Percentiles rank a stretch among this genome's conserved stretches.
Conservation (phyloP, 192 early-diverging fungal species). For the Coemansia sp. region DNA sequence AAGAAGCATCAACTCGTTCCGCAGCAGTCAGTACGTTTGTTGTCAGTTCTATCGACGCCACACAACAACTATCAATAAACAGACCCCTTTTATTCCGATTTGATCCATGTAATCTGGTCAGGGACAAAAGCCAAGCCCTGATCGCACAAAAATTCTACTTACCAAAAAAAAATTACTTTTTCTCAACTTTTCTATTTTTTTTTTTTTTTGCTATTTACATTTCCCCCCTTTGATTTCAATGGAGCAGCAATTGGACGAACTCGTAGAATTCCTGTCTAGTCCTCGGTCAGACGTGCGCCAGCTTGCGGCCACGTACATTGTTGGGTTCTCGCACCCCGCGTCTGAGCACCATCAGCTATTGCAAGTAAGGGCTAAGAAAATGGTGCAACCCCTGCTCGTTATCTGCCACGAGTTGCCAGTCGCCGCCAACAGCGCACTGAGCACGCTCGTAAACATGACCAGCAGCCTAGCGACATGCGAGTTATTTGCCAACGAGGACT, state of each 20-base stretch:
- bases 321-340: conserved; percentile 63
- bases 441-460: conserved; percentile 83
- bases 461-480: conserved; percentile 62
- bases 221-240: conserved; percentile 12
- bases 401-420: conserved; percentile 70
- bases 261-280: conserved; percentile 73
- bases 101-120: too few species aligned
- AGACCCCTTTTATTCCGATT: too few species aligned
- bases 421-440: conserved; percentile 81
- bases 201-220: not conserved
- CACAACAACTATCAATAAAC: too few species aligned
- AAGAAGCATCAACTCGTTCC: too few species aligned
- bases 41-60: too few species aligned
- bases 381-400: conserved; percentile 68
- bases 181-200: not conserved
- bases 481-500: conserved; percentile 69
- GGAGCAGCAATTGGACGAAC: conserved; percentile 58
- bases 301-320: conserved; percentile 75
- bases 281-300: conserved; percentile 79
- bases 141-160: not conserved
- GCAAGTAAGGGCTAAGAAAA: conserved; percentile 60
- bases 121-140: too few species aligned
- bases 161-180: not conserved
- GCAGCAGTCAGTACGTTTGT: too few species aligned
- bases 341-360: conserved; percentile 65